Evolutionary conservation across 805 yeast species (phyloP).

Genomic region (Lipomyces sp.): DNA sequence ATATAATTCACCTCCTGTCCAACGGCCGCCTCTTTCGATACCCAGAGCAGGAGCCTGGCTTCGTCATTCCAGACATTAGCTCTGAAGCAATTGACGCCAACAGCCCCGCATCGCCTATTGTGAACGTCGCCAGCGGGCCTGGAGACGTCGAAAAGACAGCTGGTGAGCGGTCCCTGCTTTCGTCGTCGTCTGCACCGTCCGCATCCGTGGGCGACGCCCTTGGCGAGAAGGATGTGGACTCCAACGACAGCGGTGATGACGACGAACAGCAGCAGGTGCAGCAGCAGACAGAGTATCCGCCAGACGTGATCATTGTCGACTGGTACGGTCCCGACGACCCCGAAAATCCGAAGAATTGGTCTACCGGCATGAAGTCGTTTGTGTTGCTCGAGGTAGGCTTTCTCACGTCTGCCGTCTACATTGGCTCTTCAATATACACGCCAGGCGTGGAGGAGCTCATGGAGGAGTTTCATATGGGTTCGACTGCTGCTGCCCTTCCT

Average conservation of each 20-base stretch:
- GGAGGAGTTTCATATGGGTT: conserved; percentile 46
- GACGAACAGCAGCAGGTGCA: no score
- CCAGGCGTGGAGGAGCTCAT: conserved; percentile 50
- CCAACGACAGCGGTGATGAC: no score
- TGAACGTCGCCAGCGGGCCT: not conserved
- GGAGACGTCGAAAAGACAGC: not conserved
- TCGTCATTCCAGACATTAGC: no score
- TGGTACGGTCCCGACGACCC: conserved; percentile 32
- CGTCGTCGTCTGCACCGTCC: no score
- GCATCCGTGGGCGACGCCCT: no score
- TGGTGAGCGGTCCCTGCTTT: not conserved
- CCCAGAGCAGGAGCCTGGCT: conserved; percentile 19
- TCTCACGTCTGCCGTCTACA: conserved; percentile 52
- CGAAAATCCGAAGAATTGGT: conserved; percentile 56
- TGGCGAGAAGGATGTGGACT: no score
- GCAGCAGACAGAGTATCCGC: not conserved
- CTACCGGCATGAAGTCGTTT: conserved; percentile 41
- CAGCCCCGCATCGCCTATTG: not conserved
- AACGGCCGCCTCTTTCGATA: conserved; percentile 15
- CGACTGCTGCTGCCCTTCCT: conserved; percentile 49
- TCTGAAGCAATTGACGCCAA: not conserved
- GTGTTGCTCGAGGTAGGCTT: conserved; percentile 44
- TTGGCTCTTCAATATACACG: conserved; percentile 55
- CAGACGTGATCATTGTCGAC: conserved; percentile 5
- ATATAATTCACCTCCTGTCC: conserved; percentile 13